Base-by-base conservation (phyloP, 345 rosid species). In the Mallotus nudiflorus region DNA sequence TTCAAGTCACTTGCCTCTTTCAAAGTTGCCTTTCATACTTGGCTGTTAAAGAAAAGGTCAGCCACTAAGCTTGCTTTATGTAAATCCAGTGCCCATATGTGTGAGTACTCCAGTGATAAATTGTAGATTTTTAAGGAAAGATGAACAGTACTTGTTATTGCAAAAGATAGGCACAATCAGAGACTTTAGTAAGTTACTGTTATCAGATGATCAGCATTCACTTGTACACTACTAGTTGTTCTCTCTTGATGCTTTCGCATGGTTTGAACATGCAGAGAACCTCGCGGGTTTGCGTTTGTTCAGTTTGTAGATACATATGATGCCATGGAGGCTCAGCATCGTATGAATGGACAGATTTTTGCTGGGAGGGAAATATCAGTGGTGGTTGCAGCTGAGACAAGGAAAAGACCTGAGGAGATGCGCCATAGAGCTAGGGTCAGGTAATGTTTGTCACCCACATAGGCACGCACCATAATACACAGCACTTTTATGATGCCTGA, bases 351-450 rank as follows among this genome's bases (percentile, higher is more conserved):
- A 48, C 86, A 88, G 68, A 76, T 78, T 13, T 86, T 92, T 87
- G 97, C 84, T 65, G 97, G 97, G 51, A 89, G 96, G 79, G 93
- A 88, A 82, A 85, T 95, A 33, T 83, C 98, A 19, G 98, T 95
- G 25, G 98, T 95, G 61, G 73, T 92, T 52, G 99, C 98, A 65
- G 84, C 96, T 22, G 99, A 92, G 78, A 75, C 90, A 18, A 86
- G 99, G 86, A 95, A 95, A 84, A 92, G 93, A 81, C 99, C 99
- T 0, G 97, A 92, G 85, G 98, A 96, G 77, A 96, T 96, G 99
- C 93, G 97, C 31, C 91, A 81, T 0, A 90, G 86, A 84, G n/a
- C 86, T 44, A 86, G 96, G 83, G 28, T 45, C 39, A 85, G 93
- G 93, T 88, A 78, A 42, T 65, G 19, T 60, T 9, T 9, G 22